Percentiles rank a stretch among this genome's conserved stretches.
These are phyloP conservation scores for Cryptosporidium baileyi DNA, from an alignment of 169 alveolate species.

Conservation along the genomic window DNA sequence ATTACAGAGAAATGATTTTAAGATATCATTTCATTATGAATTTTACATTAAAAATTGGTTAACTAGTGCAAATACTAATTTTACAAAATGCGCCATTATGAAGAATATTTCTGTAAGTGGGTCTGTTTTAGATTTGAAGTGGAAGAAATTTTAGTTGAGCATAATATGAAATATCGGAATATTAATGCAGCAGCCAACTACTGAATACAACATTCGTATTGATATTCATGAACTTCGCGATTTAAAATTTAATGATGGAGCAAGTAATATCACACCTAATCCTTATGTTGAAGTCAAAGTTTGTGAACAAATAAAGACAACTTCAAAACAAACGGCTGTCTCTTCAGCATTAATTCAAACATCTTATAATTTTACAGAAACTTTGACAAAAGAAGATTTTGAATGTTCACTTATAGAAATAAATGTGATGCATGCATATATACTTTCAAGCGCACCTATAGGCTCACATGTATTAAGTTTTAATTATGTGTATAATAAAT, in stretches of 20 bases:
- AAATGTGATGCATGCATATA: constrained; percentile 80
- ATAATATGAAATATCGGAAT: not conserved
- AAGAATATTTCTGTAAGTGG: no score
- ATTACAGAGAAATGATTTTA: no score
- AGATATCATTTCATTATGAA: no score
- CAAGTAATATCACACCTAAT: constrained; percentile 80
- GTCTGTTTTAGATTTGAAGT: no score
- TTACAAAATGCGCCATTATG: no score
- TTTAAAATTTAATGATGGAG: constrained; percentile 81
- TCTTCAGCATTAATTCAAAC: constrained; percentile 81
- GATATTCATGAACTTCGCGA: constrained; percentile 86
- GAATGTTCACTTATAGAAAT: constrained; percentile 80
- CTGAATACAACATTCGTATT: constrained; percentile 81
- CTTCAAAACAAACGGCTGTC: constrained; percentile 78
- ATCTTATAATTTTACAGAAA: constrained; percentile 80
- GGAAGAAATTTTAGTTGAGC: no score
- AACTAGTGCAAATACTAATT: no score
- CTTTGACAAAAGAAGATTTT: constrained; percentile 78
- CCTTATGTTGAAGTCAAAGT: constrained; percentile 77
- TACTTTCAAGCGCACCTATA: constrained; percentile 80
- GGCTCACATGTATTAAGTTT: constrained; percentile 84
- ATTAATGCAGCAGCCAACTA: constrained; percentile 61
- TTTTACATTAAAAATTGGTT: no score
- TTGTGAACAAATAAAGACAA: constrained; percentile 72
- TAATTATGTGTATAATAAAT: constrained; percentile 80